Conservation (phyloP, 2,329 filamentous ascomycete species). For the Penicillium sp. region DNA sequence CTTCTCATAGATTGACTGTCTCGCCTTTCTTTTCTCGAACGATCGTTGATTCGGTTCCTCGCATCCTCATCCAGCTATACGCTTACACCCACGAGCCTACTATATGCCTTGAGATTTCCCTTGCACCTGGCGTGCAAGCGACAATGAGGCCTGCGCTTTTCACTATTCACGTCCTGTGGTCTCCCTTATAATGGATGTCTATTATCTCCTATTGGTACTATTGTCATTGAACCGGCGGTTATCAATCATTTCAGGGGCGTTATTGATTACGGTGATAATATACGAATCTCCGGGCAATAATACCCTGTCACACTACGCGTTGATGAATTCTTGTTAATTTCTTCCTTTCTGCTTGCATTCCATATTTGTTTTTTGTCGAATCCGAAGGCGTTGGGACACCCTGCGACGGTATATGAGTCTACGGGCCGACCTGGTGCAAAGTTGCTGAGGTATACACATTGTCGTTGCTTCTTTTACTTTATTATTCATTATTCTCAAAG, state of each 20-base stretch:
- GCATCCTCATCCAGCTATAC: neutral
- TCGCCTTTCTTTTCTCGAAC: neutral
- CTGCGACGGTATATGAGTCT: slow-evolving; percentile 25
- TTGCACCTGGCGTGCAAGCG: slow-evolving; percentile 10
- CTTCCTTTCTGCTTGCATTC: slow-evolving; percentile 4
- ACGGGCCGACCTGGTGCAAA: slow-evolving; percentile 12
- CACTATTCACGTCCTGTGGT: neutral
- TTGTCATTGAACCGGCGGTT: slow-evolving; percentile 19
- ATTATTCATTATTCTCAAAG: neutral
- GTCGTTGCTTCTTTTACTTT: neutral
- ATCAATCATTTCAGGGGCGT: slow-evolving; percentile 28
- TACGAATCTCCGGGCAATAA: slow-evolving; percentile 44
- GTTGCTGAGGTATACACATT: slow-evolving; percentile 16
- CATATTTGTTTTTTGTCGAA: neutral
- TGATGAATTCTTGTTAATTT: slow-evolving; percentile 11
- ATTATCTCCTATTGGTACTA: slow-evolving; percentile 9
- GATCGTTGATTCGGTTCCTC: neutral
- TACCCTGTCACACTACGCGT: slow-evolving; percentile 35
- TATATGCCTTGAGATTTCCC: neutral
- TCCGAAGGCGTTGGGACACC: slow-evolving; percentile 24
- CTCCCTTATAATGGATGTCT: slow-evolving; percentile 4
- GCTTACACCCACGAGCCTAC: neutral
- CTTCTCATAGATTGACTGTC: neutral
- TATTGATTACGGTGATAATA: slow-evolving; percentile 40
- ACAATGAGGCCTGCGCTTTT: slow-evolving; percentile 1